Evolutionary conservation across 768 basidiomycete genomes (phyloP), one percentile per base, ranked within the genome.

Genomic region (Mrakia gelida): DNA sequence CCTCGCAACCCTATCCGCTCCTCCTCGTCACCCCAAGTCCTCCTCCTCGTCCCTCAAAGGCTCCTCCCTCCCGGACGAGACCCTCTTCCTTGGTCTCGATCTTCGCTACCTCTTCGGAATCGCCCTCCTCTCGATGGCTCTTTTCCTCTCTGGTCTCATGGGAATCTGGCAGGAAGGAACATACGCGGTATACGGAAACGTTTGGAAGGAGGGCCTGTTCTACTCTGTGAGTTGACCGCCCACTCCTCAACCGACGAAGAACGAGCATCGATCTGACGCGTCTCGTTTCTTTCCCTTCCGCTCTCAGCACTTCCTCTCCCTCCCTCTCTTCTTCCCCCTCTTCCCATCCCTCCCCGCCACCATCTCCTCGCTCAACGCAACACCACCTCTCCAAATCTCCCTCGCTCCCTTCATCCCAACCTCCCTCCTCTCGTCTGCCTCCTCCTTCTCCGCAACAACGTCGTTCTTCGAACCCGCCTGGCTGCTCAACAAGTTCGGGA

Each of bases 181-280:
- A 11, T 95, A 92, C 83, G 86, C 84, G 75, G 86, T 84, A 63
- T 92, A 92, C 80, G 92, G 92, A 0, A 89, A 88, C 80, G 71
- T 81, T 61, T 95, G 93, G 93, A 89, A 88, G 81, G 93, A 94
- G 84, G 90, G 90, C 4, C 87, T 94, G 3, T 94, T 95, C 82
- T 95, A 94, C 83, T 92, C 90, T 45, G 92, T 93, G 82, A 68
- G 87, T 70, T 18, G 49, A 41, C 18, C n/a, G 10, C 28, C 52
- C 0, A 5, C 30, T 18, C 41, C 0, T 26, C 18, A 10, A 4
- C 10, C 23, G 67, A 38, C 7, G 15, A 16, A 49, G 45, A 16
- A 34, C 62, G 32, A 70, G 26, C 41, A 8, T 38, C 21, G 23
- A n/a, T 26, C 41, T 70, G 34, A 70, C 67, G 21, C 38, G 41